These are phyloP conservation scores for Castanea crenata DNA, from an alignment of 306 rosid genomes.

Conservation along the genomic window DNA sequence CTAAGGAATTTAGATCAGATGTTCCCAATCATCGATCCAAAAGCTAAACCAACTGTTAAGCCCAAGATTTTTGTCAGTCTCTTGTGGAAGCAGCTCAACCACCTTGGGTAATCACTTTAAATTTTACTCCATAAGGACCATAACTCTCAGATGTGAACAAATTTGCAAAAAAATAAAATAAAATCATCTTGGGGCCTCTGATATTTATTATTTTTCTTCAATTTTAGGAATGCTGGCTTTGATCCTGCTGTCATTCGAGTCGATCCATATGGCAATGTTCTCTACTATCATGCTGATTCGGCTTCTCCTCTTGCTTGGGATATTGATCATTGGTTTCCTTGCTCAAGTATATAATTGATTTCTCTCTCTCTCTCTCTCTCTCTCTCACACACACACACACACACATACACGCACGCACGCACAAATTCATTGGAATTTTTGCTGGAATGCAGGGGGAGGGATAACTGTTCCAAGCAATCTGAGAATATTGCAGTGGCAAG, in stretches of 20 bases:
- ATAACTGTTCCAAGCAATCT: conserved; percentile 88
- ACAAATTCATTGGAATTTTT: conserved; percentile 11
- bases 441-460: conserved; percentile 76
- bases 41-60: conserved; percentile 71
- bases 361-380: conserved; percentile 8
- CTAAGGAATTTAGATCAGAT: conserved; percentile 52
- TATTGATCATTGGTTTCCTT: conserved; percentile 96
- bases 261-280: conserved; percentile 81
- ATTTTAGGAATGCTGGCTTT: conserved; percentile 90
- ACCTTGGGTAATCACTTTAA: conserved; percentile 67
- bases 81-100: conserved; percentile 92
- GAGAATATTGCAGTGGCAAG: conserved; percentile 84
- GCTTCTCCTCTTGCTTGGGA: conserved; percentile 99
- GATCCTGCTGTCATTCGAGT: conserved; percentile 92
- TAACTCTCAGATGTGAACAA: not conserved
- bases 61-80: conserved; percentile 72
- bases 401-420: not conserved
- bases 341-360: conserved; percentile 55
- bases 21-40: conserved; percentile 72
- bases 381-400: not conserved
- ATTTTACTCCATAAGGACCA: conserved; percentile 15
- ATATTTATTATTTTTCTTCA: conserved; percentile 1
- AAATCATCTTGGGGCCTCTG: not conserved
- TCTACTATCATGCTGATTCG: conserved; percentile 89
- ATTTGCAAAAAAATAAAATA: not conserved